Base-by-base conservation (phyloP, 2,329 filamentous ascomycete genomes). In the Meredithiella fracta region DNA sequence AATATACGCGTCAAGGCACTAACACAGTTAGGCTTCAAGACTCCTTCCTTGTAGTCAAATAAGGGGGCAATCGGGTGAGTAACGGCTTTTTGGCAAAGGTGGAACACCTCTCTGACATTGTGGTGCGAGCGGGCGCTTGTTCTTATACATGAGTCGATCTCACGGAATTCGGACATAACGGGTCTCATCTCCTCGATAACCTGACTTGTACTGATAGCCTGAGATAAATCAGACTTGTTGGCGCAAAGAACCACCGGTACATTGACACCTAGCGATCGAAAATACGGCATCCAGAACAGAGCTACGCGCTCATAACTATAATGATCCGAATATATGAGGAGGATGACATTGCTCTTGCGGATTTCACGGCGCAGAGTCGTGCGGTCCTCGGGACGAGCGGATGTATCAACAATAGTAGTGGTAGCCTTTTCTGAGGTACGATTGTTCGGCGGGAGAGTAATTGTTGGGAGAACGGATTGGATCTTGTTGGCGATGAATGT, bases 281-380 rank as follows among this genome's bases (percentile, higher is more conserved):
- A 97, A 69, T 96, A 94, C 9, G 92, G 92, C 79, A 98, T 85
- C 92, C 92, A 98, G 69, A 97, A 98, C 49, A 98, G 75, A 2
- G 91, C 92, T 2, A 98, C 90, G 38, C 92, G 78, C 67, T 98
- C 92, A 72, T 97, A 98, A 75, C 90, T 97, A 73, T 98, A 98
- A 70, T 97, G 91, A 67, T 98, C 92, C 62, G 90, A 90, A 69
- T 98, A 98, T 55, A 98, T 90, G 47, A 98, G 80, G 17, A 97
- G 76, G 61, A 98, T 97, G 62, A 96, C 91, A 67, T 96, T 98
- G 65, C 85, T 92, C 68, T 96, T 96, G 61, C 92, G 83, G 60
- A 98, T 90, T 71, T 97, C 92, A 67, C 92, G 92, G 60, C 90
- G 85, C 58, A 98, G 75, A 17, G 83, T 90, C 59, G 85, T 86